A percentile compares a stretch with the other conserved stretches of the same genome.
phyloP scores from a whole-genome alignment of 2,329 filamentous ascomycete genomes.

The Aspergillus neoniger region DNA sequence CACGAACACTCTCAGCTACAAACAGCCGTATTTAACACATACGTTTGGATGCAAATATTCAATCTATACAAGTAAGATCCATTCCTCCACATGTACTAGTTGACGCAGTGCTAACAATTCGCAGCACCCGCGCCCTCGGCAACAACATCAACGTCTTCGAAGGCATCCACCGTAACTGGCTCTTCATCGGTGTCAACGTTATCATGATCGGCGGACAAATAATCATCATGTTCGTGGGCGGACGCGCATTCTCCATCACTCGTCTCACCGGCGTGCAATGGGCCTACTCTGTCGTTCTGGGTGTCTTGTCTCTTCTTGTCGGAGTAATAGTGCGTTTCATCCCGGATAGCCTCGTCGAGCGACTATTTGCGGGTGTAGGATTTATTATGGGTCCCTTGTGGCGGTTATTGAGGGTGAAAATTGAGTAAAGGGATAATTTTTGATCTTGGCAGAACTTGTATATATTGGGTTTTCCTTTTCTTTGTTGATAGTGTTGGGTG shows the following conservation, averaged over 20 bases:
- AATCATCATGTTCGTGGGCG: conserved; percentile 60
- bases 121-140: conserved; percentile 59
- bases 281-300: conserved; percentile 33
- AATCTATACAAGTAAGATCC: conserved; percentile 61
- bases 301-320: neutral
- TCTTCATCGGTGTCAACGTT: conserved; percentile 59
- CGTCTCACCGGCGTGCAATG: conserved; percentile 55
- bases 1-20: conserved; percentile 51
- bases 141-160: conserved; percentile 65
- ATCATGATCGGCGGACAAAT: conserved; percentile 62
- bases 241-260: conserved; percentile 56
- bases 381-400: neutral
- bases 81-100: too few relatives aligned
- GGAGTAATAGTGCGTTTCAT: neutral
- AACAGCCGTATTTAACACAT: conserved; percentile 69
- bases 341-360: neutral
- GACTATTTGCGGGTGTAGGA: neutral
- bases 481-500: too few relatives aligned
- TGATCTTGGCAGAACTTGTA: neutral
- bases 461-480: neutral
- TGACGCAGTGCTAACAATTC: neutral
- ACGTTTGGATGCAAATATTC: conserved; percentile 74
- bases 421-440: neutral
- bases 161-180: conserved; percentile 57
- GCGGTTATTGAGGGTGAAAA: neutral